Base-by-base conservation (phyloP, 768 basidiomycete genomes). In the Sporobolomyces roseus region DNA sequence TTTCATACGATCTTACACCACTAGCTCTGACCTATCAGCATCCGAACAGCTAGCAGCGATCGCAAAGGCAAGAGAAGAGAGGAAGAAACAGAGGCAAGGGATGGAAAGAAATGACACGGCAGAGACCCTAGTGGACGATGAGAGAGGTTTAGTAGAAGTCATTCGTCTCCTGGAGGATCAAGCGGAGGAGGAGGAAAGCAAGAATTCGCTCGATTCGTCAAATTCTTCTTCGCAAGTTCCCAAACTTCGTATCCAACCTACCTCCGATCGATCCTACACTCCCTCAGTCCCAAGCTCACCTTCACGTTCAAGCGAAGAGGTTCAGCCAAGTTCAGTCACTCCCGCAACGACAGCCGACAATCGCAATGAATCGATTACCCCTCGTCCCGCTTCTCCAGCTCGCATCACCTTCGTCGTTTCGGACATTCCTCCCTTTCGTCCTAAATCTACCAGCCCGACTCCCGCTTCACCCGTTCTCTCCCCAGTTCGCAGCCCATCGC, bases 201-300 rank as follows among this genome's bases (percentile, higher is more conserved):
- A 62, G 56, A 43, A 46, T 19, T 38, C 54, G 54, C 21, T 33
- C 14, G 29, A 33, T 6, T n/a, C 30, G 33, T 12, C 33, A 25
- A 19, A n/a, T n/a, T n/a, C n/a, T n/a, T n/a, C 7, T 27, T 63
- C 62, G 17, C 25, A 29, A 17, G 25, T 68, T 13, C 61, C 67
- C 3, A 58, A 41, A 27, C 36, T 68, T n/a, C 49, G 61, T 4
- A 50, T 63, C 19, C 23, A 68, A 43, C 51, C 67, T 4, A n/a
- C 61, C 9, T 68, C 67, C 2, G 67, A 68, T 41, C 62, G 49
- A 9, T 68, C 67, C 32, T 68, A 46, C 67, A 59, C 55, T 5
- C 67, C 67, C 0, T 53, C 67, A 2, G 25, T 68, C 7, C 67
- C 67, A 8, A 53, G 56, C 10, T 52, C 61, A 1, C 61, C 61